These are phyloP conservation scores for Globisporangium splendens DNA, from an alignment of 352 stramenopile species.

Conservation along the genomic window DNA sequence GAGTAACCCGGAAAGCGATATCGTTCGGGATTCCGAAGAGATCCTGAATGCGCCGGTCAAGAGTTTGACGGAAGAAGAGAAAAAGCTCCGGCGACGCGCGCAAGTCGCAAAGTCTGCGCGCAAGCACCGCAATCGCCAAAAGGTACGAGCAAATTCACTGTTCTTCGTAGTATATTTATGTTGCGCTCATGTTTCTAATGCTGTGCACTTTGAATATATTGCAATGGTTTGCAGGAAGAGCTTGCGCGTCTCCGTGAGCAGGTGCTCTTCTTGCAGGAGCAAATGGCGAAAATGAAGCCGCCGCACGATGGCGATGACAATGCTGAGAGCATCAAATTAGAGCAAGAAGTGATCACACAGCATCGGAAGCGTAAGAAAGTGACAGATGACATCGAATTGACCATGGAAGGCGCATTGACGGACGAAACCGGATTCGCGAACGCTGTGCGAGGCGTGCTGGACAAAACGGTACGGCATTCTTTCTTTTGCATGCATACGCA, in stretches of 20 bases:
- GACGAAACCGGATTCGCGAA: conserved; percentile 21
- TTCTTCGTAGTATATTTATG: neutral
- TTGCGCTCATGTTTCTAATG: neutral
- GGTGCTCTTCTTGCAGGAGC: conserved; percentile 71
- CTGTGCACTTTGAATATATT: neutral
- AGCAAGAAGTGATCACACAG: conserved; percentile 56
- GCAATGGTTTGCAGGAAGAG: conserved; percentile 38
- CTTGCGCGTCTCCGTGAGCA: conserved; percentile 65
- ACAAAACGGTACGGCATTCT: conserved; percentile 16
- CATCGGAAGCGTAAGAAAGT: conserved; percentile 77
- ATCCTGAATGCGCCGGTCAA: conserved; percentile 79
- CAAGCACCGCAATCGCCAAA: conserved; percentile 81
- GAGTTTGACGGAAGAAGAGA: conserved; percentile 80
- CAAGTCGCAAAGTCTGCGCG: conserved; percentile 81
- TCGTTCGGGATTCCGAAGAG: conserved; percentile 60
- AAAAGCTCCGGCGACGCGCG: conserved; percentile 72
- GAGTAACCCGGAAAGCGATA: conserved; percentile 34
- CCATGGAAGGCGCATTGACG: conserved; percentile 24
- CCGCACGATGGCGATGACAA: conserved; percentile 33
- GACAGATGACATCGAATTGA: conserved; percentile 28
- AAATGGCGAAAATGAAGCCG: conserved; percentile 70
- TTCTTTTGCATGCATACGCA: neutral
- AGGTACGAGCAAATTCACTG: conserved; percentile 19
- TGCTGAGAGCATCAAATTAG: conserved; percentile 37
- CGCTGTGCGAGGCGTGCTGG: conserved; percentile 16